Evolutionary conservation across 129 eudicot genomes (phyloP), one percentile per base, ranked within the genome.

Genomic region (Erigeron canadensis): DNA sequence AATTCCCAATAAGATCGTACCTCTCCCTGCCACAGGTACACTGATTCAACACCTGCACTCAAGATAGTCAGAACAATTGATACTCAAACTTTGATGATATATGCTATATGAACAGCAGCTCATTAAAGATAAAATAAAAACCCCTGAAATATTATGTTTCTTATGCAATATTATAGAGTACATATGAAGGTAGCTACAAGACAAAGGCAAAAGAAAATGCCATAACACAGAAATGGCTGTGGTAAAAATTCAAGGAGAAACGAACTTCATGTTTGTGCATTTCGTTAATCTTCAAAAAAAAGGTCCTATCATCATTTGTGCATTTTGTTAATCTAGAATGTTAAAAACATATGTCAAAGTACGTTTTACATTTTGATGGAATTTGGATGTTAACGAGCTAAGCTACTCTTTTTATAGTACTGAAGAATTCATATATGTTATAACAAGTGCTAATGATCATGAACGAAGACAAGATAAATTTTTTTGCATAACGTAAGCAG

Each of bases 11-110:
- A 12, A 43, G 65, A 79, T 10, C 77, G 39, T 81, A 95, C 96
- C 96, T 95, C 87, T 82, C 96, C 99, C 38, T 95, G 70, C 99
- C 99, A 95, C 82, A 84, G 81, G 62, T 95, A 90, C 22, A 90
- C 87, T 5, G 99, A 95, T 54, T 90, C 99, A 41, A 95, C 63
- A 57, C 99, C 99, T 95, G 96, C 84, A 86, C 40, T 42, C 22
- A 41, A 55, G 12, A 62, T 6, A n/a, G 65, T 40, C 38, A 18
- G 23, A 4, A 56, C 15, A 59, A 46, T 9, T 58, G 23, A 21
- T 39, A 18, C 15, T 39, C 42, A 63, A 63, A 16, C 40, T 37
- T 62, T 21, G 8, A 40, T 5, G 58, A 53, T 53, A 53, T 72
- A 62, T 73, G 42, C 21, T 58, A 34, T 40, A 62, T 62, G 40